Percentiles rank a stretch among this genome's conserved stretches.
Conservation (phyloP, 768 basidiomycete species). For the Podaxis mareebaensis region DNA sequence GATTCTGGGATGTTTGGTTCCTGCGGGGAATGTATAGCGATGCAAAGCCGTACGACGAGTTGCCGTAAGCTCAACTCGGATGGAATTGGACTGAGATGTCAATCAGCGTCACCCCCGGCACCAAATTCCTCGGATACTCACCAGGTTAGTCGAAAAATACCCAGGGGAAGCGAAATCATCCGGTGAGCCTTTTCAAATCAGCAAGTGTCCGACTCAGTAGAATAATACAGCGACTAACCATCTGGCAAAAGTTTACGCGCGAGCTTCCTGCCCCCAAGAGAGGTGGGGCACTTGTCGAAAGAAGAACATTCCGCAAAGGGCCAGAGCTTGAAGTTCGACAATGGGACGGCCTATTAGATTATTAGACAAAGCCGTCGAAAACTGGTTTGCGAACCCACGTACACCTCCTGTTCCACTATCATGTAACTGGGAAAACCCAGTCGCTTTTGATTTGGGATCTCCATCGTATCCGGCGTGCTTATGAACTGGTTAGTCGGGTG, state of each 20-base stretch:
- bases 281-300: constrained; percentile 55
- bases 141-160: constrained; percentile 64
- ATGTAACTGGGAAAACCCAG: constrained; percentile 65
- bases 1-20: constrained; percentile 49
- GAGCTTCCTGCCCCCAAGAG: constrained; percentile 44
- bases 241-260: constrained; percentile 47
- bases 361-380: neutral
- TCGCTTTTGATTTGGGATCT: constrained; percentile 42
- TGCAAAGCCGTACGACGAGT: constrained; percentile 62
- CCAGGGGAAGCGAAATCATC: constrained; percentile 63
- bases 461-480: constrained; percentile 48
- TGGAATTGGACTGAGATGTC: constrained; percentile 44
- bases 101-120: neutral
- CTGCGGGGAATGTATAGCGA: constrained; percentile 55
- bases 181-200: constrained; percentile 40
- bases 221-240: constrained; percentile 33
- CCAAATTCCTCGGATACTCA: constrained; percentile 23
- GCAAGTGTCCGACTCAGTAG: neutral
- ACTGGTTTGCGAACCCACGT: constrained; percentile 19
- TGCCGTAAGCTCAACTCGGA: constrained; percentile 60
- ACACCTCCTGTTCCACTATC: constrained; percentile 66
- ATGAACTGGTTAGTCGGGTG: neutral
- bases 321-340: constrained; percentile 66
- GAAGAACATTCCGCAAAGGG: constrained; percentile 50
- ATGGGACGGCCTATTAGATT: constrained; percentile 43